Evolutionary conservation across 2,329 filamentous ascomycete species (phyloP), one percentile per base, ranked within the genome.

Genomic region (Aspergillus tubingensis): DNA sequence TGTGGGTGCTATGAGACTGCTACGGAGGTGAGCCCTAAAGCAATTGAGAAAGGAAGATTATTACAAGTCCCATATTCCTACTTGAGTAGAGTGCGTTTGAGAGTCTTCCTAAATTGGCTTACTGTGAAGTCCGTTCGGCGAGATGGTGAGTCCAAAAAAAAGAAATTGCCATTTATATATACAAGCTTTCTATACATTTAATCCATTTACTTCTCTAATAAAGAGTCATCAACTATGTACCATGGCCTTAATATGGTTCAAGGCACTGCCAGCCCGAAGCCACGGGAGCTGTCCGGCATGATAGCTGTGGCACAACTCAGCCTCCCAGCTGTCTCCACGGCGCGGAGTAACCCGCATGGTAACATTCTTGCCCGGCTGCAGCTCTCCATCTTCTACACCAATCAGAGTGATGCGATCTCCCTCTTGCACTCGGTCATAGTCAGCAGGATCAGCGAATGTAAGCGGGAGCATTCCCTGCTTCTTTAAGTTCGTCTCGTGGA

Each of bases 401-500:
- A 66, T 8, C 30, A 68, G 48, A 1, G 59, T 62, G 21, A 69
- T 67, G n/a, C 60, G 58, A 57, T 68, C 66, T 2, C 64, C 65
- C 6, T 67, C 61, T 10, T 41, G 23, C 21, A 74, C 65, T 3
- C 56, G 59, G 49, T 97, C 93, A 79, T 98, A 98, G 80, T 97
- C 94, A 73, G 88, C 92, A 54, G 92, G 91, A 76, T 96, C 87
- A 57, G 86, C 81, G 82, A 98, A 98, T 68, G 92, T 96, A 66
- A 98, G 86, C 72, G 94, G 94, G 81, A 97, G 89, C 92, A 98
- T 96, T 79, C 94, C 94, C 86, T 97, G 94, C 88, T 98, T 98
- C 91, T 97, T 98, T 83, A 98, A 82, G 86, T 98, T 98, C 83
- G 94, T 97, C 86, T 97, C 94, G 85, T 98, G 94, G 75, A 98